Evolutionary conservation across 108 stramenopile genomes (phyloP), one percentile per base, ranked within the genome.

Genomic region (Stephanodiscus minutulus): DNA sequence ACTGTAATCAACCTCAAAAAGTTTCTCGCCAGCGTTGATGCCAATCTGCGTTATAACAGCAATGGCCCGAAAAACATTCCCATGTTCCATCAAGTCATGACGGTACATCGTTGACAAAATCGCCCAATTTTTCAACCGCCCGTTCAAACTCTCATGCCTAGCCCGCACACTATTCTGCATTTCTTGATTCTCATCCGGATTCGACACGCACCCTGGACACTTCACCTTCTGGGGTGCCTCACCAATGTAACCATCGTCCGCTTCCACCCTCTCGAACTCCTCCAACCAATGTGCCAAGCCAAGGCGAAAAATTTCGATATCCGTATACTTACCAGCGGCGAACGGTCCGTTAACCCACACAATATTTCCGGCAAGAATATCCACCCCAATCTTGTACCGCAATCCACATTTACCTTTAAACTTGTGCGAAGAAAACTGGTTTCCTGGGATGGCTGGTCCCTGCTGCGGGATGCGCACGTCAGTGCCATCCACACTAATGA

Each of bases 351-450:
- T 64, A 25, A 78, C 50, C 76, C 76, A 83, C 2, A 64, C 60
- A 24, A 77, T 67, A 41, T 66, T 35, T 2, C 76, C 76, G 7
- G 36, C 66, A 13, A 57, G 0, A 44, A 82, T 72, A 12, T 49
- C 70, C 17, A 82, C 58, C 49, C 47, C 72, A 22, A 83, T 22
- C 49, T 77, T 72, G 36, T 83, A 83, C n/a, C 66, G 12, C 1
- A 83, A 47, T 1, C 43, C 82, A 1, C 76, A 69, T 44, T 73
- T 73, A 0, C 49, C 48, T 0, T 68, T 68, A 31, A 71, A 75
- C 48, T 81, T 81, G 46, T 71, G 48, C 18, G 74, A 75, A 7
- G 35, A 17, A 63, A 63, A 72, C 0, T 0, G 28, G 22, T 18
- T 54, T 5, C 53, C 53, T 2, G 7, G 2, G 1, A 18, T 6